These are phyloP conservation scores for Hammondia hammondi DNA, from an alignment of 169 alveolate species.

Conservation along the genomic window DNA sequence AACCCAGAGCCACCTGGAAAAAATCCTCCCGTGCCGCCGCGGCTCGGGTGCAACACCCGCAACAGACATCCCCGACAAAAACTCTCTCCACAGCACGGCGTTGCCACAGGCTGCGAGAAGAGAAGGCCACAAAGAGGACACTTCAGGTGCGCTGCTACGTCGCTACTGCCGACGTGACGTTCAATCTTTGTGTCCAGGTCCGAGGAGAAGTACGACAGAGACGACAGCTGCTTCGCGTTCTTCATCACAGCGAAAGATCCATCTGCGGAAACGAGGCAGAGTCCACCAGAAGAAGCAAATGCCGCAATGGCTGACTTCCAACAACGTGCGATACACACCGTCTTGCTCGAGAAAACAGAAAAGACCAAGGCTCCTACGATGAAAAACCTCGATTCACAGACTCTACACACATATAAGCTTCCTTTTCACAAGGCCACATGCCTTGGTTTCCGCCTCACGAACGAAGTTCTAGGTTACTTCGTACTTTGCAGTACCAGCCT, in stretches of 20 bases:
- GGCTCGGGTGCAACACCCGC: conserved; percentile 24
- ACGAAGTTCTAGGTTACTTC: no score
- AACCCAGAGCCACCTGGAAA: conserved; percentile 24
- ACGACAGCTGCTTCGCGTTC: conserved; percentile 37
- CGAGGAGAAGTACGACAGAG: conserved; percentile 44
- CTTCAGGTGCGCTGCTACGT: conserved; percentile 42
- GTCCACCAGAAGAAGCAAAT: neutral
- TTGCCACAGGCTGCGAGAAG: conserved; percentile 44
- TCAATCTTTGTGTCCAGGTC: conserved; percentile 44
- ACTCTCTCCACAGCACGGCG: conserved; percentile 67
- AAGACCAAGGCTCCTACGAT: neutral
- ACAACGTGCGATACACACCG: neutral
- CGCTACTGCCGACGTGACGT: conserved; percentile 61
- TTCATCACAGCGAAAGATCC: conserved; percentile 62
- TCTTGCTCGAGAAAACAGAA: neutral
- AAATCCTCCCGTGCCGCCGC: neutral
- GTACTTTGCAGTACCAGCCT: no score
- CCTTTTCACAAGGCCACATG: no score
- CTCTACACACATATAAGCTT: no score
- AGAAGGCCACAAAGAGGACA: conserved; percentile 47
- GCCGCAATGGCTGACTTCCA: neutral
- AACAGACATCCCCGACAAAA: conserved; percentile 54
- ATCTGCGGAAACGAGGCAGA: conserved; percentile 29
- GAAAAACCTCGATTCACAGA: no score
- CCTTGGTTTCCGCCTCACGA: no score